Conservation (phyloP, 768 basidiomycete species). For the Termitomyces sp. region DNA sequence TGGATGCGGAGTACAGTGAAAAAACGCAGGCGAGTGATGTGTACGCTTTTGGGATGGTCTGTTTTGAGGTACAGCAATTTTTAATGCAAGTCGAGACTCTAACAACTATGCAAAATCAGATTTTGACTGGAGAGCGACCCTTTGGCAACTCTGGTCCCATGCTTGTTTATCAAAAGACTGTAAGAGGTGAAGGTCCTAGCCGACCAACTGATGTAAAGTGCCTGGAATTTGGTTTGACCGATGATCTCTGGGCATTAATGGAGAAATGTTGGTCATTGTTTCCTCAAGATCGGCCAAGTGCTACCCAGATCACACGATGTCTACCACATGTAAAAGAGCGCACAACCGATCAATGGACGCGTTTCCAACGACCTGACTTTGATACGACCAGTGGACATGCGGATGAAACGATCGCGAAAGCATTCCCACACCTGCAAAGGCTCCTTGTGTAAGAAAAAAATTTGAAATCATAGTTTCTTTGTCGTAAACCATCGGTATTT, state of each 20-base stretch:
- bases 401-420: neutral
- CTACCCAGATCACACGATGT: neutral
- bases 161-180: neutral
- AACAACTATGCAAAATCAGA: neutral
- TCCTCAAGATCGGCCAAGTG: neutral
- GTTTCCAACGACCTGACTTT: slow-evolving; percentile 3
- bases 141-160: neutral
- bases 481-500: neutral
- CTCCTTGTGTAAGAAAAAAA: neutral
- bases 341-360: neutral
- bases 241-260: neutral
- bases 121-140: neutral
- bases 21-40: slow-evolving; percentile 7
- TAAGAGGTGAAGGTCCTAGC: neutral
- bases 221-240: neutral
- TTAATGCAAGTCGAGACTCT: neutral
- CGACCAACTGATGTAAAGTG: neutral
- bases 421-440: neutral
- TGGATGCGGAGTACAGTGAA: slow-evolving; percentile 14
- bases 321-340: neutral
- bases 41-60: slow-evolving; percentile 9
- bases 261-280: neutral
- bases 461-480: neutral
- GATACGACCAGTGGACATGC: neutral
- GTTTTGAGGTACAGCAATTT: slow-evolving; percentile 1